Evolutionary conservation across 805 yeast genomes (phyloP).

Genomic region (Scheffersomyces spartinae): DNA sequence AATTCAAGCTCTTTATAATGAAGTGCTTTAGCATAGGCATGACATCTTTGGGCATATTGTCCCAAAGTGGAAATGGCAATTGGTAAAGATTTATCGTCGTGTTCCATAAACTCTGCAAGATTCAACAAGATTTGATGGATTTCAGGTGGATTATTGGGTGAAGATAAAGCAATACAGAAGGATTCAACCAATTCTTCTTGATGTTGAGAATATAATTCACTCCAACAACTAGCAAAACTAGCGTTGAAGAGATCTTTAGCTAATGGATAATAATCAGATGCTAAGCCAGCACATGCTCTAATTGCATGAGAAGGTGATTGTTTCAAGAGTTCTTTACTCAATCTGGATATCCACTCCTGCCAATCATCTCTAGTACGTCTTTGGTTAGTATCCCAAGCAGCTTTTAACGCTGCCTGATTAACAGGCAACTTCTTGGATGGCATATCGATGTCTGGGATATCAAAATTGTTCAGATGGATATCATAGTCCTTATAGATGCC

Average conservation of each 20-base stretch:
- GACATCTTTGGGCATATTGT: constrained; percentile 87
- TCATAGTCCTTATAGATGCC: constrained; percentile 56
- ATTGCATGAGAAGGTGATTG: constrained; percentile 93
- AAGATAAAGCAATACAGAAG: constrained; percentile 75
- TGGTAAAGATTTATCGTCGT: constrained; percentile 89
- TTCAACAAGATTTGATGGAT: constrained; percentile 83
- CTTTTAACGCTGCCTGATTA: constrained; percentile 50
- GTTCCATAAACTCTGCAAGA: constrained; percentile 94
- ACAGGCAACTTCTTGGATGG: constrained; percentile 67
- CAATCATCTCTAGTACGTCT: constrained; percentile 89
- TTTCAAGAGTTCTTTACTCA: constrained; percentile 74
- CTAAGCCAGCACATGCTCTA: constrained; percentile 84
- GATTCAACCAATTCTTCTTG: constrained; percentile 84
- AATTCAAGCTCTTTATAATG: constrained; percentile 94
- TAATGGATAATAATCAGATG: constrained; percentile 75
- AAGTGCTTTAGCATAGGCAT: constrained; percentile 94
- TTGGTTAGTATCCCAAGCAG: constrained; percentile 87
- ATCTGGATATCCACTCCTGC: constrained; percentile 92
- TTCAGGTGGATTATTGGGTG: constrained; percentile 91
- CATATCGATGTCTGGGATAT: constrained; percentile 51
- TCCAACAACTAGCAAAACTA: constrained; percentile 94
- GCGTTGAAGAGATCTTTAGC: constrained; percentile 90
- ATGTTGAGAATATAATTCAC: constrained; percentile 75
- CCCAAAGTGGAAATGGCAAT: constrained; percentile 85
- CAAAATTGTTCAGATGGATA: constrained; percentile 25